Evolutionary conservation across 192 early-diverging fungal genomes (phyloP), one percentile per base, ranked within the genome.

Genomic region (Backusella morwellensis): DNA sequence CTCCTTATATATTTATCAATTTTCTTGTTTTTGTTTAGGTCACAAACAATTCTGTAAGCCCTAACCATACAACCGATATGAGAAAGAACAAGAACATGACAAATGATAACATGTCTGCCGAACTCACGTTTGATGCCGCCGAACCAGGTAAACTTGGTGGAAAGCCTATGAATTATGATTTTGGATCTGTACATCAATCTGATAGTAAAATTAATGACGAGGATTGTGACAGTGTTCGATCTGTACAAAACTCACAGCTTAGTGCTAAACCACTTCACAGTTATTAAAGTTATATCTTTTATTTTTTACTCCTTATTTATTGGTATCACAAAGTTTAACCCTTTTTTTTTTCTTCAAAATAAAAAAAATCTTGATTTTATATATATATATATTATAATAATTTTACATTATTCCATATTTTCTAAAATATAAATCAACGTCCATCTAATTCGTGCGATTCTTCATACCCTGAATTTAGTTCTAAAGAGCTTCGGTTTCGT

Each of bases 111-210:
- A 68, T 52, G 14, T 52, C 77, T 35, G 67, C 66, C 2, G 77
- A 74, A 38, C 44, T 78, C 15, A 78, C 77, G 0, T 74, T 78
- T 74, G 72, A 78, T 54, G 32, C 71, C 1, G 71, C 40, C 9
- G 68, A 67, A 69, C 41, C 34, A 26, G 40, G 34, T 21, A 63
- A 42, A 32, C 56, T n/a, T 59, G 56, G 52, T 74, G 56, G 35
- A 59, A 63, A 74, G 21, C 21, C 35, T 50, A 66, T 74, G 34
- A 35, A 71, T 54, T 71, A 50, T 21, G 41, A 70, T 52, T 40
- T 47, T 44, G 52, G 29, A 29, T 47, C 44, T 69, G 41, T 69
- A n/a, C 75, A 36, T 26, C 38, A 70, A 7, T 29, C 35, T 69
- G 71, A 73, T 72, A 72, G 70, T 69, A 66, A 47, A 19, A n/a